Evolutionary conservation across 495 filamentous ascomycete genomes (phyloP).

Genomic region (Pyrenopolyporus hunteri): DNA sequence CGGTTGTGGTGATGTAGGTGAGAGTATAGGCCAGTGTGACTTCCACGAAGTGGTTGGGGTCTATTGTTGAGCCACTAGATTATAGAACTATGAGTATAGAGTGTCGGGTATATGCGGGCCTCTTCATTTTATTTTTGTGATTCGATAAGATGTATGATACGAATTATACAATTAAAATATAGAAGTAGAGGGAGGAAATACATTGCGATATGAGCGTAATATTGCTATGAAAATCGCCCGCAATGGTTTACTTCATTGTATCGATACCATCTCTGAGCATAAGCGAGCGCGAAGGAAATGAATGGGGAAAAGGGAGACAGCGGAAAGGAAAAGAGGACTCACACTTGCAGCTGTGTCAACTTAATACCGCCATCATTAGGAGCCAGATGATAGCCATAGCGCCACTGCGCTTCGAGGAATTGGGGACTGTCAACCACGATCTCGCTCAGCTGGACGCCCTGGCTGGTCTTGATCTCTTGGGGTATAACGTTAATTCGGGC

Average conservation of each 20-base stretch:
- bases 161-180: not conserved
- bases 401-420: slow-evolving; percentile 84
- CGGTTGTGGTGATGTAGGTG: slow-evolving; percentile 71
- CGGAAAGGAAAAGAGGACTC: slow-evolving; percentile 48
- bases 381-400: slow-evolving; percentile 74
- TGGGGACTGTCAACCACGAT: slow-evolving; percentile 90
- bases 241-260: not conserved
- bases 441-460: slow-evolving; percentile 64
- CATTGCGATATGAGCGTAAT: not conserved
- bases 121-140: not conserved
- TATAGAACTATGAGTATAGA: slow-evolving; percentile 3
- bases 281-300: not conserved
- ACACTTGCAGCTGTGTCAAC: slow-evolving; percentile 81
- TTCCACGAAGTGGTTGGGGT: slow-evolving; percentile 83
- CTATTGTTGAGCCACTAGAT: slow-evolving; percentile 44
- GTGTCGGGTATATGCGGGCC: not conserved
- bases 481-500: slow-evolving; percentile 90
- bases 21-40: slow-evolving; percentile 86
- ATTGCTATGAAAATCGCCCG: not conserved
- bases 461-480: slow-evolving; percentile 63
- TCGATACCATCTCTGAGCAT: not conserved
- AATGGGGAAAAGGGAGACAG: slow-evolving; percentile 16
- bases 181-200: not conserved
- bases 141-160: slow-evolving; percentile 23
- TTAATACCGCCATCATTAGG: slow-evolving; percentile 75